Conservation (phyloP, 2,329 filamentous ascomycete genomes). For the Zymoseptoria ardabiliae region DNA sequence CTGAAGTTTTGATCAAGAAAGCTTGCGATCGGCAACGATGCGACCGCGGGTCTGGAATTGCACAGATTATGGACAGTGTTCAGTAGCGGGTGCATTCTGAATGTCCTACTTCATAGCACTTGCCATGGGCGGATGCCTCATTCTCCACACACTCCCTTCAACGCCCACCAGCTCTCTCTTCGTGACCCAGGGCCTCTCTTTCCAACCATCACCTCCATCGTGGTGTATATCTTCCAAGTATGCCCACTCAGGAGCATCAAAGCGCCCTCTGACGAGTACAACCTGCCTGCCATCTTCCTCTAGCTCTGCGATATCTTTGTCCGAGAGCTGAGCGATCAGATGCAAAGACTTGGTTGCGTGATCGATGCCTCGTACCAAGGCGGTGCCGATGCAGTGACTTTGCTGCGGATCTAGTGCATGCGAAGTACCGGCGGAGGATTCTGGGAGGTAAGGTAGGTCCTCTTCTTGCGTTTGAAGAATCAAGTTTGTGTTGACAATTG, state of each 20-base stretch:
- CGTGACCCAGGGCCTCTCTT: not conserved
- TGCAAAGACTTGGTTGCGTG: constrained; percentile 48
- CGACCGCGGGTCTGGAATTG: too few relatives aligned
- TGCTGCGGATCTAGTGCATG: constrained; percentile 50
- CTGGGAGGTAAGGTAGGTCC: constrained; percentile 56
- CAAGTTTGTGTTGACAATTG: constrained; percentile 10
- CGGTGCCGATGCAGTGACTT: constrained; percentile 56
- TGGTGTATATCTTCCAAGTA: constrained; percentile 56
- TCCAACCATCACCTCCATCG: not conserved
- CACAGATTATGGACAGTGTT: too few relatives aligned
- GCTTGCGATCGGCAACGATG: too few relatives aligned
- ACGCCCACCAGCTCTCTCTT: not conserved
- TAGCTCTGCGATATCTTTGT: constrained; percentile 20
- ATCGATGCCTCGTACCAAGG: constrained; percentile 65
- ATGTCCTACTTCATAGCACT: not conserved
- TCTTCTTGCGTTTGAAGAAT: constrained; percentile 42
- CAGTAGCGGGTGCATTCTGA: not conserved
- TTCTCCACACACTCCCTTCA: not conserved
- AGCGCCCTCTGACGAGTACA: constrained; percentile 60
- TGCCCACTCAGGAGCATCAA: constrained; percentile 63
- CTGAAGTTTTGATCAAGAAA: too few relatives aligned
- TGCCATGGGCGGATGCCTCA: not conserved
- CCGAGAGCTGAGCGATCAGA: constrained; percentile 54
- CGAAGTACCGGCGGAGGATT: constrained; percentile 42
- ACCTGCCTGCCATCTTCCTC: constrained; percentile 32